Evolutionary conservation across 2,329 filamentous ascomycete species (phyloP).

Genomic region (Kalmusia sp.): DNA sequence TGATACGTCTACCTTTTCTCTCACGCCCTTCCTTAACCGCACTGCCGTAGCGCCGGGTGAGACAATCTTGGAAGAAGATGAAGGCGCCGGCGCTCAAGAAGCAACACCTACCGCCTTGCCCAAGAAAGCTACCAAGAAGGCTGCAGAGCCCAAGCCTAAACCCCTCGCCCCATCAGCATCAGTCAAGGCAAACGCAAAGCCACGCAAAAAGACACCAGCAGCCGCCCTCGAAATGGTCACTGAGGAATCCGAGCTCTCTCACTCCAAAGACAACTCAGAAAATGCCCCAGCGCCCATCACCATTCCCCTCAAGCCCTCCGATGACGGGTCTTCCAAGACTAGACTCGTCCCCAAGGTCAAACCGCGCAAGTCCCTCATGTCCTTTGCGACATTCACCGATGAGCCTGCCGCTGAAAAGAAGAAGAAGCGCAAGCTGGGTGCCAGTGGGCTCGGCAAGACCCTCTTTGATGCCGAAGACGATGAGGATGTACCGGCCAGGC

Average conservation of each 20-base stretch:
- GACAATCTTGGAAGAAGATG: constrained; percentile 46
- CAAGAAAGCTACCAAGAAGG: constrained; percentile 37
- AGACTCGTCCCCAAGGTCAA: constrained; percentile 49
- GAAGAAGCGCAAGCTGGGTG: constrained; percentile 78
- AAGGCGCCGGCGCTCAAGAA: constrained; percentile 25
- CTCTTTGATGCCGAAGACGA: constrained; percentile 70
- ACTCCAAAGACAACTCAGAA: constrained; percentile 48
- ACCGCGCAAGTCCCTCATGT: constrained; percentile 56
- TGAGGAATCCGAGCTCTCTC: constrained; percentile 50
- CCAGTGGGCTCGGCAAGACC: constrained; percentile 65
- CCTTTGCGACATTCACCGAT: constrained; percentile 51
- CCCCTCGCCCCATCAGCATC: constrained; percentile 53
- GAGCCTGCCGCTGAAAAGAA: constrained; percentile 52
- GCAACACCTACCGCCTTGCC: constrained; percentile 38
- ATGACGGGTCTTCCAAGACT: constrained; percentile 31
- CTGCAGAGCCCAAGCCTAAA: constrained; percentile 44
- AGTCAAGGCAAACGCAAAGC: constrained; percentile 54
- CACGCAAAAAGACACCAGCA: constrained; percentile 47
- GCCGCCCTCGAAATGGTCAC: constrained; percentile 52
- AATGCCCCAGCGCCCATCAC: constrained; percentile 36
- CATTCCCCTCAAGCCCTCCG: constrained; percentile 44
- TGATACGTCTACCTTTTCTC: constrained; percentile 91
- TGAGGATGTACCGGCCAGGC: constrained; percentile 43
- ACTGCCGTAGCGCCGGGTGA: constrained; percentile 63
- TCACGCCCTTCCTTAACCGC: constrained; percentile 90